Evolutionary conservation across 768 basidiomycete genomes (phyloP), one percentile per base, ranked within the genome.

Genomic region (Kwoniella europaea): DNA sequence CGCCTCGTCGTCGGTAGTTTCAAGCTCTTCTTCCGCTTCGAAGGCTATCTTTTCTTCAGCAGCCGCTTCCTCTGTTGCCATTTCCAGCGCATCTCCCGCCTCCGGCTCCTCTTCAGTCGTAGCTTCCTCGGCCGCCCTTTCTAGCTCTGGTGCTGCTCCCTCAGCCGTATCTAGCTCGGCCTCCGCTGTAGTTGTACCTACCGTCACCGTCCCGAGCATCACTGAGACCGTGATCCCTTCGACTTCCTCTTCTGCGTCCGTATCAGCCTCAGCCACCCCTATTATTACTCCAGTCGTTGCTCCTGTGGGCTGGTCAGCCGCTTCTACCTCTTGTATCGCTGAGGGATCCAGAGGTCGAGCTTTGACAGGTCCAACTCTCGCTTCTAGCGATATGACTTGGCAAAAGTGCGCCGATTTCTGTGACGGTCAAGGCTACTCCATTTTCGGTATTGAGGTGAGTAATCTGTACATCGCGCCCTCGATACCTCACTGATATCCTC

Each of bases 401-500:
- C 50, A 59, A n/a, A 61, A 53, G 27, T 78, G 77, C 58, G 61
- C 67, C 4, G 4, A 61, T n/a, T 78, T 67, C 73, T 76, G 77
- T 57, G 56, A 69, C 10, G 54, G 57, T 42, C 43, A 57, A 20
- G 74, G 76, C 18, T 78, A 55, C 71, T 1, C 62, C 10, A 53
- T 72, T 60, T 69, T 71, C 35, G 79, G 75, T 59, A 57, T 75
- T 10, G 79, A 80, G 65, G 65, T 58, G 29, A 75, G 74, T 71
- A 66, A n/a, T 15, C 73, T 59, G 46, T 67, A 70, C 55, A 73
- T 74, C 10, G 55, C 74, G 29, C 35, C 35, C 6, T 35, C 73
- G 74, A 61, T 68, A 68, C 59, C 69, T 70, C 24, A 22, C 62
- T 54, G 74, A 73, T 42, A 72, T 57, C 56, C 55, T 54, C 18